A percentile compares a stretch with the other conserved stretches of the same genome.
Conservation (phyloP, 225 moss, liverwort and hornwort species). For the Neckera pumila region DNA sequence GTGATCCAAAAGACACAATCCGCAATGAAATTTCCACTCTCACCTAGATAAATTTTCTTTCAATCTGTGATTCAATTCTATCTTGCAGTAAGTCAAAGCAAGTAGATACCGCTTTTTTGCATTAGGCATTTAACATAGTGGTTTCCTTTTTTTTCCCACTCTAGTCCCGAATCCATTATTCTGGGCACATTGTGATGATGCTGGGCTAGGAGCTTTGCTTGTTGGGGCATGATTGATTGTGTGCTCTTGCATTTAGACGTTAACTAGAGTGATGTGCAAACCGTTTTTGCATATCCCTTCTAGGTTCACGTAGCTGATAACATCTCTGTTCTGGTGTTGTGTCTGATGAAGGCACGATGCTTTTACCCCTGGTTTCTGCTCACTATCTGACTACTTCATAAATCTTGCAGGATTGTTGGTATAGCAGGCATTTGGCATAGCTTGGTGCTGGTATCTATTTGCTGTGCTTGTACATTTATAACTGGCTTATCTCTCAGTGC, state of each 20-base stretch:
- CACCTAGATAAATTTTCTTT: not conserved
- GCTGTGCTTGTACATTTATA: slow-evolving; percentile 90
- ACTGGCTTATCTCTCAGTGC: slow-evolving; percentile 98
- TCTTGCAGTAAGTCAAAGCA: not conserved
- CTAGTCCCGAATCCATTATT: not conserved
- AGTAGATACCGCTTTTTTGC: not conserved
- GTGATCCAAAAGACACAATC: not conserved
- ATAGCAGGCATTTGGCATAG: slow-evolving; percentile 99
- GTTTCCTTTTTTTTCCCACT: not conserved
- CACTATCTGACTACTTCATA: not conserved
- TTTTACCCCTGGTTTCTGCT: not conserved
- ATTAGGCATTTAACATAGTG: not conserved
- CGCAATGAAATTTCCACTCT: not conserved
- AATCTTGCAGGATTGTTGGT: slow-evolving; percentile 88
- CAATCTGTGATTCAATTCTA: not conserved
- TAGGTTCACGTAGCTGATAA: not conserved
- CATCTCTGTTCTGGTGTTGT: not conserved
- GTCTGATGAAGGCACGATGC: not conserved
- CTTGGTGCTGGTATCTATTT: slow-evolving; percentile 72
- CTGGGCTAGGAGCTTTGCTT: not conserved
- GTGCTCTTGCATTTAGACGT: not conserved
- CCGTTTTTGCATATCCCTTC: not conserved
- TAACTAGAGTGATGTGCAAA: not conserved
- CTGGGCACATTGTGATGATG: not conserved
- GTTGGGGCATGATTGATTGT: not conserved